Base-by-base conservation (phyloP, 257 asterid species). In the Gardenia jasminoides region DNA sequence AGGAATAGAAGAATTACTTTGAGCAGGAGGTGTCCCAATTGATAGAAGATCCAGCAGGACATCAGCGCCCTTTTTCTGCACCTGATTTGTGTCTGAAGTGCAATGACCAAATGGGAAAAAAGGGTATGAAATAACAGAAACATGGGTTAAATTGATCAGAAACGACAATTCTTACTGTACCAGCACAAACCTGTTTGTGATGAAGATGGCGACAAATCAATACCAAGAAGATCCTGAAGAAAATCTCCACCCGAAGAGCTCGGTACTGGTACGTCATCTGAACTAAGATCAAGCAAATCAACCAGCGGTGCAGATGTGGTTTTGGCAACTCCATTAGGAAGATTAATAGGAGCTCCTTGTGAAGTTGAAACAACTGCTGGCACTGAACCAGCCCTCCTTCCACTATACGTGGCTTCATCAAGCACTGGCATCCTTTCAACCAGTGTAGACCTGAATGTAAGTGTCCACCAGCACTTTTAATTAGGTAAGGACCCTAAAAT, bases 341-440 rank as follows among this genome's bases (percentile, higher is more conserved):
- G 85, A 86, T 91, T 92, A 10, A 91, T 92, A 64, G 86, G 78
- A 71, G 91, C 82, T 80, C 92, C 92, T 83, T 91, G 90, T 58
- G 97, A 92, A 83, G 97, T 91, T 83, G 97, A 91, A 80, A 84
- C 92, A 70, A 85, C 86, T 84, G 89, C 88, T 68, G 97, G 87
- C 64, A 93, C 76, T 61, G 96, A 89, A 72, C 98, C 96, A 62
- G 95, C 91, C 85, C 89, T 92, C 90, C 94, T 91, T 83, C 96
- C 94, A 56, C 90, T 91, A 81, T 86, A 91, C 33, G 93, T 89
- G 77, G 97, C 93, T 84, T 93, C 99, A 80, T 96, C 98, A 52
- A 96, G 97, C 76, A 88, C 96, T 43, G 99, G 99, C 97, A 93
- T 93, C 84, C 95, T 91, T 86, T 96, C 99, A 50, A 93, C 96